Evolutionary conservation across 208 protist genomes (phyloP).

Genomic region (Leishmania amazonensis): DNA sequence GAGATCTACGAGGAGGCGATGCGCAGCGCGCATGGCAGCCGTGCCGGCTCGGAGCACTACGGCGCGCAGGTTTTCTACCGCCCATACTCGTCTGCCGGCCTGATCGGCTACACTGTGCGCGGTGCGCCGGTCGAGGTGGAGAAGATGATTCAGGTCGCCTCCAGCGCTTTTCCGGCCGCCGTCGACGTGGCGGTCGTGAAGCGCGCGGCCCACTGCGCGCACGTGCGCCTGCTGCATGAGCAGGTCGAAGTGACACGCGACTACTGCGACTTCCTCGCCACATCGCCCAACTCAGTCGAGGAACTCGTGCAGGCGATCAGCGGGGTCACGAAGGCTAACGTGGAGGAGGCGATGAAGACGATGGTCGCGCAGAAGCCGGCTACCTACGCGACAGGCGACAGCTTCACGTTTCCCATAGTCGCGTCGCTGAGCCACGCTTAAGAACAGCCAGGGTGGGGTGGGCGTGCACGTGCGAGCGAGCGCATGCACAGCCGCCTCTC

Average conservation of each 20-base stretch:
- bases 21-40: conserved; percentile 26
- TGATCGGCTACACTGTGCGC: conserved; percentile 80
- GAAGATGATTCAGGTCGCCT: conserved; percentile 37
- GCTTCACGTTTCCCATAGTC: conserved; percentile 58
- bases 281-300: conserved; percentile 35
- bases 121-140: conserved; percentile 48
- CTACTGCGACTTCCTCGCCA: conserved; percentile 87
- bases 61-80: conserved; percentile 78
- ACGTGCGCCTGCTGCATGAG: conserved; percentile 45
- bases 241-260: conserved; percentile 68
- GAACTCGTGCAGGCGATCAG: conserved; percentile 59
- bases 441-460: neutral
- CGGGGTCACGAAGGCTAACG: conserved; percentile 54
- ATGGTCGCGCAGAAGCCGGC: conserved; percentile 46
- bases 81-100: conserved; percentile 72
- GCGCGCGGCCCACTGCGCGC: conserved; percentile 45
- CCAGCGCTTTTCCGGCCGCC: conserved; percentile 40
- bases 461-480: neutral
- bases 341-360: conserved; percentile 52
- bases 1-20: conserved; percentile 67
- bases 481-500: neutral
- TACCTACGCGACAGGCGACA: conserved; percentile 65
- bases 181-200: conserved; percentile 39
- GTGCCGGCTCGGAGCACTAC: conserved; percentile 32
- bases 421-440: conserved; percentile 49